Conservation (phyloP, 2,329 filamentous ascomycete species). For the Colletotrichum lupini region DNA sequence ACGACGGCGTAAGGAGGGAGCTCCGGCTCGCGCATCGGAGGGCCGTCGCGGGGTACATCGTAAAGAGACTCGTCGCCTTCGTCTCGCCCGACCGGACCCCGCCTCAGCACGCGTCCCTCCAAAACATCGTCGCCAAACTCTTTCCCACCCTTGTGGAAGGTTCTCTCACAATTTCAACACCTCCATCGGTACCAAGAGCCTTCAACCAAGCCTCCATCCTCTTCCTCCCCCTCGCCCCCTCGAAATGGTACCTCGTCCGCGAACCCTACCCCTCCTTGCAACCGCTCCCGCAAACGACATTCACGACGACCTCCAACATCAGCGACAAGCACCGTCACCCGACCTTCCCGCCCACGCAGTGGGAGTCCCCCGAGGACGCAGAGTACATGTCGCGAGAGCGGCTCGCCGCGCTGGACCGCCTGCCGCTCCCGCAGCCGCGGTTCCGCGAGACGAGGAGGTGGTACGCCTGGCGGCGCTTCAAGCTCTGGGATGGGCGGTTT, state of each 20-base stretch:
- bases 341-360: slow-evolving; percentile 11
- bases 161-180: not conserved
- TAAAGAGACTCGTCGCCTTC: slow-evolving; percentile 61
- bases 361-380: not conserved
- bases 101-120: slow-evolving; percentile 55
- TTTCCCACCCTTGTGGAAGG: slow-evolving; percentile 56
- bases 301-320: not conserved
- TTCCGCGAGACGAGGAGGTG: slow-evolving; percentile 37
- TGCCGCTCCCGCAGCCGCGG: not conserved
- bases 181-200: slow-evolving; percentile 43
- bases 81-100: slow-evolving; percentile 61
- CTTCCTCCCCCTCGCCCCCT: slow-evolving; percentile 50
- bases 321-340: not conserved
- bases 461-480: slow-evolving; percentile 46
- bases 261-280: slow-evolving; percentile 56
- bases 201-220: slow-evolving; percentile 54
- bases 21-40: slow-evolving; percentile 50
- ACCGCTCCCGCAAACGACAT: slow-evolving; percentile 43
- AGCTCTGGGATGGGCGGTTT: slow-evolving; percentile 70
- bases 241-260: slow-evolving; percentile 58
- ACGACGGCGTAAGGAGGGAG: slow-evolving; percentile 30
- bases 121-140: slow-evolving; percentile 57
- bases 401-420: slow-evolving; percentile 8
- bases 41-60: slow-evolving; percentile 56
- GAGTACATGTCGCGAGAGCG: not conserved